phyloP scores from a whole-genome alignment of 208 protist species.

The Herpetomonas tarakana region DNA sequence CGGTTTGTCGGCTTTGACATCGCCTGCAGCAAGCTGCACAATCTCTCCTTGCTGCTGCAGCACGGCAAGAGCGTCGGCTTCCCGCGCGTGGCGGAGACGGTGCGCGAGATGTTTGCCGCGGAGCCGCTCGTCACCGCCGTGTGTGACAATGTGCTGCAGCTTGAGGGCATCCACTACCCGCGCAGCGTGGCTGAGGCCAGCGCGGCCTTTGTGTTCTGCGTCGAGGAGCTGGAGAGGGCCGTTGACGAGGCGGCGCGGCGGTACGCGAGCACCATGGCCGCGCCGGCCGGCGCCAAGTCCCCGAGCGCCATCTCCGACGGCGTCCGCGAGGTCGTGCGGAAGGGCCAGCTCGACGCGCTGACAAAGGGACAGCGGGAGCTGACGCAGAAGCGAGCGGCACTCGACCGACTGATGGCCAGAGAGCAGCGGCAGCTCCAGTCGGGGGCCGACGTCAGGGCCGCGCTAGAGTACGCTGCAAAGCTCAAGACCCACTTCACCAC shows the following conservation, averaged over 20 bases:
- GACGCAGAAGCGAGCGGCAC: conserved; percentile 30
- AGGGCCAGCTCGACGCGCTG: conserved; percentile 27
- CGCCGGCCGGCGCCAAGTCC: conserved; percentile 9
- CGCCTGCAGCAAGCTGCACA: conserved; percentile 76
- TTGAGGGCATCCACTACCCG: conserved; percentile 25
- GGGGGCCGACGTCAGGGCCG: conserved; percentile 54
- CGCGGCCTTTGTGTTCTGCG: conserved; percentile 66
- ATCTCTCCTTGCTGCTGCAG: conserved; percentile 63
- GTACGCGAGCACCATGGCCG: conserved; percentile 11
- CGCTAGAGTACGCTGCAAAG: conserved; percentile 32
- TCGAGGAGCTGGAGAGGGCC: conserved; percentile 60
- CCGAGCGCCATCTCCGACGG: conserved; percentile 45
- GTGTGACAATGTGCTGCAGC: conserved; percentile 40
- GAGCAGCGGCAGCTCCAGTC: conserved; percentile 66
- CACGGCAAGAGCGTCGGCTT: conserved; percentile 47
- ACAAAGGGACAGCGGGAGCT: conserved; percentile 42
- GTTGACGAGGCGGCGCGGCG: conserved; percentile 22
- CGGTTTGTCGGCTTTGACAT: conserved; percentile 81
- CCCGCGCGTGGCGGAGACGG: conserved; percentile 38
- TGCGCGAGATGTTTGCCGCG: conserved; percentile 55
- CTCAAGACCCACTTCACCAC: conserved; percentile 19
- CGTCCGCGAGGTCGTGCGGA: conserved; percentile 22
- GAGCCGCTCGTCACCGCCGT: conserved; percentile 65
- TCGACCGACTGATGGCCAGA: conserved; percentile 39
- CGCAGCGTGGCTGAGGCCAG: conserved; percentile 47